Evolutionary conservation across 2,329 filamentous ascomycete species (phyloP), one percentile per base, ranked within the genome.

Genomic region (Periconia macrospinosa): DNA sequence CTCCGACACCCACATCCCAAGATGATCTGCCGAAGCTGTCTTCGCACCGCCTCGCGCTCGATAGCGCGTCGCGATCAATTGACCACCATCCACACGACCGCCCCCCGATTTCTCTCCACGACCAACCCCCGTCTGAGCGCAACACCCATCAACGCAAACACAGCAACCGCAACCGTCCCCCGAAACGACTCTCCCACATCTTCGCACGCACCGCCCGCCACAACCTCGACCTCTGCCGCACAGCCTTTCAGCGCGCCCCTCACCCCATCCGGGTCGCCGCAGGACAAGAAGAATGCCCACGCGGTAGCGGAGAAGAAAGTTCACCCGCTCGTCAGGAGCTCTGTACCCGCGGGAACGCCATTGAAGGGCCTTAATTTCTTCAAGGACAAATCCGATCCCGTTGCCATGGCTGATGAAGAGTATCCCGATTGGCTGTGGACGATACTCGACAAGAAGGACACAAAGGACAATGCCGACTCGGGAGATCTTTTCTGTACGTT

Each of bases 371-470:
- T 95, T 52, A 93, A 91, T 74, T 93, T 89, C 75, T 75, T 87
- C 67, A 94, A 94, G 78, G 85, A 83, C 61, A 82, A 83, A 67
- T 76, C 81, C 35, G 90, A 93, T 68, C 90, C 91, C 0, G 78
- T 93, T 6, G 91, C 91, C 10, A 73, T 86, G 65, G 80, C 86
- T 33, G 91, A 95, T 62, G 79, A 85, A 19, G 88, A 89, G 57
- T 95, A 95, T 74, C 91, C 91, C 2, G 79, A 79, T 20, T 95
- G 91, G 91, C 74, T 95, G 57, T 95, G 91, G 91, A 79, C 75
- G 2, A 86, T 89, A 61, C 76, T 94, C 51, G 83, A 86, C 47
- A 78, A 74, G 65, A 77, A 84, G 74, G 83, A 84, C 73, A 84
- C 81, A 68, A 70, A 67, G 52, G 82, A 75, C 3, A 83, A 80